A percentile compares a stretch with the other conserved stretches of the same genome.
Evolutionary conservation across 2,329 filamentous ascomycete genomes (phyloP).

Genomic region (Eutypella sp.): DNA sequence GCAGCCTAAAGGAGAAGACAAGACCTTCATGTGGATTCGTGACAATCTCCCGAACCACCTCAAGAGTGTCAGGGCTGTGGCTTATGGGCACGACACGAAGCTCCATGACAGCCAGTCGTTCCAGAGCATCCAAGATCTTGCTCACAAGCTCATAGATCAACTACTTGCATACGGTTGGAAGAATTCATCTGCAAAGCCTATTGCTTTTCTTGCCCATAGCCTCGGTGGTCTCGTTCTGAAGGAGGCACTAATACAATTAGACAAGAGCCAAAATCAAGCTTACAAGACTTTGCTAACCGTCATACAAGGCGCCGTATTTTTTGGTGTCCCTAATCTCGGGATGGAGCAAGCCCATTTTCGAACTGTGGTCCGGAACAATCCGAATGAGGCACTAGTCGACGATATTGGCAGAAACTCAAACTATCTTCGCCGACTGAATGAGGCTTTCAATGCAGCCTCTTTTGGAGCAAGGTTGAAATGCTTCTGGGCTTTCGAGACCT

Average conservation of each 20-base stretch:
- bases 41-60: slow-evolving; percentile 16
- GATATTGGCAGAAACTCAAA: slow-evolving; percentile 5
- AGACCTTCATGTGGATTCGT: slow-evolving; percentile 24
- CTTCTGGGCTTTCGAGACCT: slow-evolving; percentile 11
- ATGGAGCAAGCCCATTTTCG: slow-evolving; percentile 6
- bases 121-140: slow-evolving; percentile 18
- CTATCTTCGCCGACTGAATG: slow-evolving; percentile 5
- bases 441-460: neutral
- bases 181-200: slow-evolving; percentile 10
- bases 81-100: slow-evolving; percentile 21
- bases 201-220: slow-evolving; percentile 23
- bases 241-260: slow-evolving; percentile 14
- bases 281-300: neutral
- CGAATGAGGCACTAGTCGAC: slow-evolving; percentile 5
- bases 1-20: slow-evolving; percentile 14
- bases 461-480: neutral
- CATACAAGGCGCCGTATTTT: slow-evolving; percentile 7
- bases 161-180: slow-evolving; percentile 13
- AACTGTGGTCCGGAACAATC: slow-evolving; percentile 3
- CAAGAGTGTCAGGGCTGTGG: slow-evolving; percentile 9
- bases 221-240: slow-evolving; percentile 23
- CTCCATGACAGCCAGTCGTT: slow-evolving; percentile 18
- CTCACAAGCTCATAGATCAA: slow-evolving; percentile 9
- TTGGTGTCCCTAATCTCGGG: slow-evolving; percentile 10
- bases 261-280: slow-evolving; percentile 1